phyloP scores from a whole-genome alignment of 371 early-diverging fungal genomes.

The Lichtheimia hyalospora region DNA sequence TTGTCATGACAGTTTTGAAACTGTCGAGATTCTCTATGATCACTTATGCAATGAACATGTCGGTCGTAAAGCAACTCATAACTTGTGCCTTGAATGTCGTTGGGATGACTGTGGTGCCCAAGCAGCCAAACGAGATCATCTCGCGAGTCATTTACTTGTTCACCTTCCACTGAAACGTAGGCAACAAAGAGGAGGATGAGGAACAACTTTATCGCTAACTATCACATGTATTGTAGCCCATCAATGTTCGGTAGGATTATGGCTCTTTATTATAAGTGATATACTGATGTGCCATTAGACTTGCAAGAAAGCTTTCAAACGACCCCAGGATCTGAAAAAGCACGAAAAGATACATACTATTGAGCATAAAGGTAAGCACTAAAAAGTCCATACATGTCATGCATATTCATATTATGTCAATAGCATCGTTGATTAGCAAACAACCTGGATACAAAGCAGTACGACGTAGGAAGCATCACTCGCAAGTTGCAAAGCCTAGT shows the following conservation, averaged over 20 bases:
- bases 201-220: not conserved
- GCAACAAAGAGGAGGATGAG: not conserved
- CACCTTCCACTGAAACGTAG: slow-evolving; percentile 88
- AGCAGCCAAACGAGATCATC: slow-evolving; percentile 89
- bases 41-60: slow-evolving; percentile 88
- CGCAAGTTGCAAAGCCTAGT: not conserved
- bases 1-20: slow-evolving; percentile 57
- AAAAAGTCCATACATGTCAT: not conserved
- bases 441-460: slow-evolving; percentile 39
- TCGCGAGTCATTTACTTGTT: slow-evolving; percentile 87
- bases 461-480: slow-evolving; percentile 21
- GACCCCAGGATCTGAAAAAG: slow-evolving; percentile 93
- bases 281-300: slow-evolving; percentile 29
- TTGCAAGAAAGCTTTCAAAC: slow-evolving; percentile 87
- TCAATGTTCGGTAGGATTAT: not conserved
- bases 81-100: slow-evolving; percentile 82
- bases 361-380: slow-evolving; percentile 38
- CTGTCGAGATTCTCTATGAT: slow-evolving; percentile 74
- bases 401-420: not conserved
- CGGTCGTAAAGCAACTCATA: slow-evolving; percentile 88
- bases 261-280: too few relatives aligned
- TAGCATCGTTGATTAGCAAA: slow-evolving; percentile 38
- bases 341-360: slow-evolving; percentile 85
- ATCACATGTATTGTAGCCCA: not conserved
- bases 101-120: slow-evolving; percentile 81